A percentile compares a stretch with the other conserved stretches of the same genome.
Evolutionary conservation across 129 eudicot genomes (phyloP).

Genomic region (Escallonia herrerae): DNA sequence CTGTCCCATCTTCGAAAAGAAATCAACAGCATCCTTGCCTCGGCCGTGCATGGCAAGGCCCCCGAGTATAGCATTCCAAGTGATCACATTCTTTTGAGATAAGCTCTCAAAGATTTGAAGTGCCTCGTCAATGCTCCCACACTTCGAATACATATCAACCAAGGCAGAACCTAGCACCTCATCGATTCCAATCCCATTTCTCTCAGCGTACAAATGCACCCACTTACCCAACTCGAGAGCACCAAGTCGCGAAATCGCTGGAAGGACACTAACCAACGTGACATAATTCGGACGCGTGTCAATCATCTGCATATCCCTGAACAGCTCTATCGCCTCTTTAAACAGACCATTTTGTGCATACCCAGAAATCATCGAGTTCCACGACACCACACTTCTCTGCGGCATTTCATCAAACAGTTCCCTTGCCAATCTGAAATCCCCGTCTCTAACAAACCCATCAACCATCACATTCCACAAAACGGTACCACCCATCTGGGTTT

Average conservation of each 20-base stretch:
- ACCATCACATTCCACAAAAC: conserved; percentile 54
- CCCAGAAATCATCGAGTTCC: conserved; percentile 55
- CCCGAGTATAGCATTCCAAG: conserved; percentile 51
- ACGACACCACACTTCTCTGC: conserved; percentile 41
- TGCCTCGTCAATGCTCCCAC: conserved; percentile 50
- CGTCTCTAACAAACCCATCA: conserved; percentile 35
- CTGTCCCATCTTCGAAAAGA: conserved; percentile 31
- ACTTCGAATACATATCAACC: conserved; percentile 56
- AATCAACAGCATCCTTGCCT: conserved; percentile 29
- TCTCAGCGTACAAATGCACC: conserved; percentile 40
- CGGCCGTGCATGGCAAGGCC: conserved; percentile 52
- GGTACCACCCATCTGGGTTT: conserved; percentile 7
- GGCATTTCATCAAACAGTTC: conserved; percentile 40
- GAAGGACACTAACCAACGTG: conserved; percentile 35
- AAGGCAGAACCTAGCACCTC: conserved; percentile 46
- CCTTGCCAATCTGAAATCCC: conserved; percentile 26
- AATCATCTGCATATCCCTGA: conserved; percentile 45
- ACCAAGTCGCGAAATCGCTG: conserved; percentile 38
- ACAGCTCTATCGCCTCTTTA: conserved; percentile 29
- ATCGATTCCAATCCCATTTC: conserved; percentile 26
- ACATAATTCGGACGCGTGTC: conserved; percentile 30
- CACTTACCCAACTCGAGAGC: conserved; percentile 46
- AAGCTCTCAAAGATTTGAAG: conserved; percentile 35
- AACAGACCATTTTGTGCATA: conserved; percentile 38
- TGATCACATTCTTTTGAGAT: conserved; percentile 31